A percentile compares a stretch with the other conserved stretches of the same genome.
Evolutionary conservation across 2,329 filamentous ascomycete genomes (phyloP).

Genomic region (Cladorrhinum sp.): DNA sequence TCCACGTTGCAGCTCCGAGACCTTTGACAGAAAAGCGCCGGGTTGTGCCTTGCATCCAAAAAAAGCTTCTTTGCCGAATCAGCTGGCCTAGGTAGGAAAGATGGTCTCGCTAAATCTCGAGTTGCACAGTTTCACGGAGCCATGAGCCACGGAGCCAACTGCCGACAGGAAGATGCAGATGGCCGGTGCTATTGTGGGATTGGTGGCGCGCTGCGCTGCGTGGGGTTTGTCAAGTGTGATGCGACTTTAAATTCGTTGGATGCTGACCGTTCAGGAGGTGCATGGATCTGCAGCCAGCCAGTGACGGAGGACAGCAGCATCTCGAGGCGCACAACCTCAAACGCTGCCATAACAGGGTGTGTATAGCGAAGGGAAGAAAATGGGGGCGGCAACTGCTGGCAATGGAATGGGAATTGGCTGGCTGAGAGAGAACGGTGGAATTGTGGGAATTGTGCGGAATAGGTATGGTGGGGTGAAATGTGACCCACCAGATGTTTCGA

Average conservation of each 20-base stretch:
- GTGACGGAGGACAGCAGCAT: not conserved
- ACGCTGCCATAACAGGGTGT: not conserved
- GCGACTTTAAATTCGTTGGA: not conserved
- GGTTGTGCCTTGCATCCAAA: not conserved
- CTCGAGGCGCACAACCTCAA: slow-evolving; percentile 1
- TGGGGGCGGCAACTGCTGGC: not conserved
- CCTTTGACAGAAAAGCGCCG: not conserved
- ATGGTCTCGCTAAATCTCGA: not conserved
- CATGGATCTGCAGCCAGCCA: not conserved
- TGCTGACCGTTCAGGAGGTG: not conserved
- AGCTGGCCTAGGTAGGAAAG: not conserved
- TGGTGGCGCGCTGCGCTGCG: slow-evolving; percentile 13
- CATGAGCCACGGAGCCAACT: not conserved
- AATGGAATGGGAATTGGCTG: slow-evolving; percentile 1
- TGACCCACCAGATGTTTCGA: slow-evolving; percentile 16
- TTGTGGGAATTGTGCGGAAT: not conserved
- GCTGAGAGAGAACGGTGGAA: not conserved
- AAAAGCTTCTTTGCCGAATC: not conserved
- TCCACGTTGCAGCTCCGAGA: not conserved
- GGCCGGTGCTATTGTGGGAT: too few relatives aligned
- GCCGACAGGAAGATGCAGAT: not conserved
- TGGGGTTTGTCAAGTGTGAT: slow-evolving; percentile 4
- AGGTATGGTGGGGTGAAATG: not conserved
- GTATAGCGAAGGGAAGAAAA: not conserved
- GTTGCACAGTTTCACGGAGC: not conserved